Base-by-base conservation (phyloP, 345 rosid genomes). In the Chamaenerion angustifolium region DNA sequence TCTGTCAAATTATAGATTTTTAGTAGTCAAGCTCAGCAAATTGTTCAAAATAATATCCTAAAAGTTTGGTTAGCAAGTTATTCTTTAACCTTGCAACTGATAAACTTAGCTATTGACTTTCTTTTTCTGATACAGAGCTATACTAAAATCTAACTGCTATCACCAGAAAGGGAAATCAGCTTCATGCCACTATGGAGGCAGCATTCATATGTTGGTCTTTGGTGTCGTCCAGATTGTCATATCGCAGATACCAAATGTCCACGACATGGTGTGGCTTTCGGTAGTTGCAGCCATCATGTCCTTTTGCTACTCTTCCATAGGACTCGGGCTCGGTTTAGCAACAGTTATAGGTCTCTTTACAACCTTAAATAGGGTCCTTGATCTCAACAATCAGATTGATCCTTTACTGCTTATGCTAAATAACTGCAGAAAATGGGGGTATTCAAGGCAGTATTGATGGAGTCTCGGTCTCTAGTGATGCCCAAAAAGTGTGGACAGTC, bases 111-210 rank as follows among this genome's bases (percentile, higher is more conserved):
- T 21, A 21, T 21, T 21, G 25, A 3, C 27, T 52, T 3, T 45
- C 11, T 21, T 15, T 42, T 35, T 40, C 15, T 10, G 48, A 19
- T 43, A 41, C 75, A 76, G 81, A 43, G 81, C 81, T 4, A 67
- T 76, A 64, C 66, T 41, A 19, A 64, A 57, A 62, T 70, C 78
- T 43, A 67, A 72, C 16, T 76, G 83, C 52, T 73, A 77, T 59
- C 79, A 73, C 64, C 65, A 23, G 56, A 69, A 73, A 68, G 82
- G 82, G 50, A 76, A 45, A 45, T 25, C 13, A 18, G 78, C 74
- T 48, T 46, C 62, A 6, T 76, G 82, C 52, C 23, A 57, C 18
- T 70, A 68, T 45, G 60, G 62, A 0, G 54, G 47, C 10, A 45
- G 51, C 37, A 11, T 45, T 17, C 65, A 62, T 21, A 76, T 76